These are phyloP conservation scores for Nothophaeocryptopus gaeumannii DNA, from an alignment of 2,329 filamentous ascomycete genomes.

Conservation along the genomic window DNA sequence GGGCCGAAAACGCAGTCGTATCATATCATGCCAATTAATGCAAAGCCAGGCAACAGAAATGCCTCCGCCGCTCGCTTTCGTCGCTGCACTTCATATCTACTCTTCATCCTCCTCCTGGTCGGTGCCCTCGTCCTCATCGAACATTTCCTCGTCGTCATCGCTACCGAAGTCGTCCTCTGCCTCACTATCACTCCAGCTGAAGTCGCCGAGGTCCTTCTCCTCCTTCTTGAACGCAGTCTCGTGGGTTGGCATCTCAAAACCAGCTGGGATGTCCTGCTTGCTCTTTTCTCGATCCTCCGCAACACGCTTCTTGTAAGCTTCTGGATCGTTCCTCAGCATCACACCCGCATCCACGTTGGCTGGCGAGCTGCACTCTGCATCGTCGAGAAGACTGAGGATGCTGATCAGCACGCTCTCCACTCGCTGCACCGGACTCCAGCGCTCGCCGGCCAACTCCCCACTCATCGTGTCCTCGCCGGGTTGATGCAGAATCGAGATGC, in stretches of 20 bases:
- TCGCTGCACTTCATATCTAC: conserved; percentile 11
- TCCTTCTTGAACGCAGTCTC: conserved; percentile 60
- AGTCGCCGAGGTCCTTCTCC: conserved; percentile 59
- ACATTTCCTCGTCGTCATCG: conserved; percentile 55
- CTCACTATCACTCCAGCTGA: conserved; percentile 62
- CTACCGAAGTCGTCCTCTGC: conserved; percentile 73
- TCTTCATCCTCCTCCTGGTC: conserved; percentile 22
- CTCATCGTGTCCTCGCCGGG: conserved; percentile 92
- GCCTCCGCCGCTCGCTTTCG: conserved; percentile 14
- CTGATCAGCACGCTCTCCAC: conserved; percentile 94
- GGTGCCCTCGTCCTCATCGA: conserved; percentile 57
- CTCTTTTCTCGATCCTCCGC: conserved; percentile 68
- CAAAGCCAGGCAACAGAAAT: neutral
- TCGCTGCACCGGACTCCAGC: conserved; percentile 90
- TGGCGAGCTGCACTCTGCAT: conserved; percentile 87
- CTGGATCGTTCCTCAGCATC: conserved; percentile 71
- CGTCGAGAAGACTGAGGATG: conserved; percentile 85
- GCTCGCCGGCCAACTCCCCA: conserved; percentile 82
- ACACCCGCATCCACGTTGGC: conserved; percentile 93
- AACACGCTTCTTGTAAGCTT: conserved; percentile 68
- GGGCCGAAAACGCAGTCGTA: conserved; percentile 10
- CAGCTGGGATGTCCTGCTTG: conserved; percentile 74
- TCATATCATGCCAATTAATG: too few relatives aligned
- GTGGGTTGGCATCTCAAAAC: conserved; percentile 76
- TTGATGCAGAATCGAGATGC: conserved; percentile 92